Evolutionary conservation across 1,139 yeast genomes (phyloP), one percentile per base, ranked within the genome.

Genomic region (Geotrichum restrictum): DNA sequence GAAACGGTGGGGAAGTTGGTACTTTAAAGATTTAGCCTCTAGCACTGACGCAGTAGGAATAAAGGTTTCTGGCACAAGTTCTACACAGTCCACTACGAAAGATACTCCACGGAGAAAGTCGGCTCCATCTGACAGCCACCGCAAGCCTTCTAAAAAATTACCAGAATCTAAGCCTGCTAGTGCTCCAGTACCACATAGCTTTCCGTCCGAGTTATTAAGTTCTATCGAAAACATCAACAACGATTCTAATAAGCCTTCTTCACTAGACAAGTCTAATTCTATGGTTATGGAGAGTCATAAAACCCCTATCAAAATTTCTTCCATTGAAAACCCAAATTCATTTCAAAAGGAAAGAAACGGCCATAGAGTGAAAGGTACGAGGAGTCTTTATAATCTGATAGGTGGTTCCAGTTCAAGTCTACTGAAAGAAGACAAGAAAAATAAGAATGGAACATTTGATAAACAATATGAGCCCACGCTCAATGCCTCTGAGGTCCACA

Each of bases 1-100:
- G 36, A 64, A 64, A 44, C 65, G 61, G 40, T 64, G 68, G 68
- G 60, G 68, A 32, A 55, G 57, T 5, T 64, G 66, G 66, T 64
- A 64, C 49, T 58, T 59, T 19, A 64, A 64, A 49, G 67, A 64
- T 10, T 16, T 18, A 13, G n/a, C 37, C 31, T 8, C 33, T 24
- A 34, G 22, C 6, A n/a, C 33, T 21, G 32, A 18, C 21, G 24
- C 31, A n/a, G 8, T 33, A 11, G 13, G 5, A 5, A 5, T 5
- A 6, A 33, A 5, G 11, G 36, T 6, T 13, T 14, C 16, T 33
- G 36, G 5, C n/a, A 33, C 7, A 24, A 5, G 7, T 8, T 33
- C 36, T 33, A 33, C 6, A 8, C 10, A 7, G 13, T 16, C 40
- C 24, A 18, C 19, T 16, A 8, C 7, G 14, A 21, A 37, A 2